These are phyloP conservation scores for Ceriops zippeliana DNA, from an alignment of 345 rosid genomes.

Conservation along the genomic window DNA sequence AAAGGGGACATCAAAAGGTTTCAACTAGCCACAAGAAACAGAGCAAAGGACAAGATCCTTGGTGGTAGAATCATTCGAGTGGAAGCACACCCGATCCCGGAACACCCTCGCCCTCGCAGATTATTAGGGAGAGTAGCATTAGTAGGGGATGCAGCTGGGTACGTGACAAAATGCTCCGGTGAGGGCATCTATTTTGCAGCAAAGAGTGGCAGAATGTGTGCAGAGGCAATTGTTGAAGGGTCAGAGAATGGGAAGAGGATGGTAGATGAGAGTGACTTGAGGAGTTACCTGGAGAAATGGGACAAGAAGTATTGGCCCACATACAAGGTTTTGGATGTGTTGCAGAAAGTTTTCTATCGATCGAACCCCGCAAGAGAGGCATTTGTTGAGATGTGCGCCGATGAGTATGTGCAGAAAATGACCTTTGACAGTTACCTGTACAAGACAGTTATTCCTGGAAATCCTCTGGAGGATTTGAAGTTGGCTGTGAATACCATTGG, in stretches of 20 bases:
- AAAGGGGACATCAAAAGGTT: constrained; percentile 92
- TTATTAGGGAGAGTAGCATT: constrained; percentile 62
- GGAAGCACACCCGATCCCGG: constrained; percentile 90
- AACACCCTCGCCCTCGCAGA: constrained; percentile 83
- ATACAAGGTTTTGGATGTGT: constrained; percentile 77
- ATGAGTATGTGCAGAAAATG: constrained; percentile 95
- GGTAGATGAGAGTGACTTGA: constrained; percentile 83
- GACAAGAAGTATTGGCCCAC: constrained; percentile 93
- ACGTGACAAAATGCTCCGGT: constrained; percentile 85
- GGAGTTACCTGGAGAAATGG: constrained; percentile 94
- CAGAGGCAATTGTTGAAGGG: constrained; percentile 84
- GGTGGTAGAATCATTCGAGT: constrained; percentile 90
- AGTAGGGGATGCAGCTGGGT: constrained; percentile 90
- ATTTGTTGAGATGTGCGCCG: constrained; percentile 84
- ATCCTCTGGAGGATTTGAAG: constrained; percentile 80
- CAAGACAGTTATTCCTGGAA: constrained; percentile 79
- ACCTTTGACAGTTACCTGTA: constrained; percentile 88
- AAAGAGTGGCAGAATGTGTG: constrained; percentile 93
- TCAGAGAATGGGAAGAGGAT: constrained; percentile 78
- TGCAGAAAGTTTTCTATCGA: constrained; percentile 86
- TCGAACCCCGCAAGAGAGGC: constrained; percentile 93
- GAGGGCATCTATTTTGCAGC: constrained; percentile 95
- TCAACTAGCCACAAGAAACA: constrained; percentile 76
- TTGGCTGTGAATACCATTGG: constrained; percentile 90
- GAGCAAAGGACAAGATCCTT: constrained; percentile 82